These are phyloP conservation scores for Apophysomyces trapeziformis DNA, from an alignment of 371 early-diverging fungal species.

Conservation along the genomic window DNA sequence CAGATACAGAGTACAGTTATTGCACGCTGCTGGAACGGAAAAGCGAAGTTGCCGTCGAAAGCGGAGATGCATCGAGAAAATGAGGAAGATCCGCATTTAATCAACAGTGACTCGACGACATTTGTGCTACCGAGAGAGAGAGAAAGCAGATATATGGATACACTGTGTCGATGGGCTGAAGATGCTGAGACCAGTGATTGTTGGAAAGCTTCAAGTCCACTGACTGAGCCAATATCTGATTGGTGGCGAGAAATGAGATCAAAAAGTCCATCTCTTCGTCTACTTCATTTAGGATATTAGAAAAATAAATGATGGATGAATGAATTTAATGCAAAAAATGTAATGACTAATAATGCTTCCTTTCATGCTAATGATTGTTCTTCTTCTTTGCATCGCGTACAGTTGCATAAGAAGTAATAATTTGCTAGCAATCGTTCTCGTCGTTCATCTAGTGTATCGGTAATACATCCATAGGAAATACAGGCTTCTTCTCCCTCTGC, in stretches of 20 bases:
- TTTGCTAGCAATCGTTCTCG: conserved; percentile 54
- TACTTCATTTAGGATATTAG: conserved; percentile 43
- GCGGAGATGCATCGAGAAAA: conserved; percentile 13
- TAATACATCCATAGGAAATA: conserved; percentile 70
- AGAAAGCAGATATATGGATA: conserved; percentile 37
- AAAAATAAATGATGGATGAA: not conserved
- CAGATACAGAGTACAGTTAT: conserved; percentile 56
- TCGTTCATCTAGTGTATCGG: conserved; percentile 42
- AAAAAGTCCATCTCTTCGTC: conserved; percentile 27
- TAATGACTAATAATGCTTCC: not conserved
- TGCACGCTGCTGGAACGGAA: conserved; percentile 42
- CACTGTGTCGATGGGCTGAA: conserved; percentile 44
- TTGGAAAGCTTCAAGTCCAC: conserved; percentile 26
- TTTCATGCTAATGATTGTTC: conserved; percentile 14
- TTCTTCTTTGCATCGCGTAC: conserved; percentile 66
- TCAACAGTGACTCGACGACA: not conserved
- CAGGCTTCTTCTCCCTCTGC: conserved; percentile 67
- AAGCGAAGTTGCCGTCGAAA: conserved; percentile 14
- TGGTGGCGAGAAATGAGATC: conserved; percentile 33
- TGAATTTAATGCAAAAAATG: too few relatives aligned
- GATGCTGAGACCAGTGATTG: conserved; percentile 13
- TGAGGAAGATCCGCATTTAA: conserved; percentile 1
- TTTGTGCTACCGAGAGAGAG: conserved; percentile 8
- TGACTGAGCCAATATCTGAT: conserved; percentile 33
- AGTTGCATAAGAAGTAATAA: conserved; percentile 76